Evolutionary conservation across 495 filamentous ascomycete species (phyloP).

Genomic region (Xylaria longipes): DNA sequence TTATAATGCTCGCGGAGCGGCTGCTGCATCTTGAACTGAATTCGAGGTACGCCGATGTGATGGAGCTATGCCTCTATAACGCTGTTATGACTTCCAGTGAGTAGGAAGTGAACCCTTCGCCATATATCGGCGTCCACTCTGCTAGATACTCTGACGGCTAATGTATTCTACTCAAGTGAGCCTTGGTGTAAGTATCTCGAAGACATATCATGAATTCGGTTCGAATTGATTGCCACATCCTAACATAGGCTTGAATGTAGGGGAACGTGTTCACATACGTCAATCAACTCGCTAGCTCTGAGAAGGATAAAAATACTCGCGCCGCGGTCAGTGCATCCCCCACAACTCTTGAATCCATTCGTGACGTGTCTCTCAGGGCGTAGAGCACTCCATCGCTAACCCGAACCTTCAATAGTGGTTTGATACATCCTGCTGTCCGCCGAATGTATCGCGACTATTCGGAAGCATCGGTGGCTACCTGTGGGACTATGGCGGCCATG

Average conservation of each 20-base stretch:
- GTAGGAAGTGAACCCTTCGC: not conserved
- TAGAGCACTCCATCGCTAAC: constrained; percentile 1
- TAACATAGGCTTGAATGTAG: constrained; percentile 22
- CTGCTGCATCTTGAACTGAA: constrained; percentile 59
- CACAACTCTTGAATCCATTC: not conserved
- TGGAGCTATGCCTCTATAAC: constrained; percentile 68
- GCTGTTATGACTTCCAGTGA: constrained; percentile 57
- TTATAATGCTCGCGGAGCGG: constrained; percentile 65
- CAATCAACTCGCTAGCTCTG: constrained; percentile 62
- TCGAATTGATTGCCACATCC: not conserved
- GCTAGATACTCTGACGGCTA: not conserved
- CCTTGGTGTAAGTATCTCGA: constrained; percentile 22
- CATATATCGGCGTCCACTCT: not conserved
- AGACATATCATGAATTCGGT: not conserved
- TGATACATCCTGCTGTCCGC: constrained; percentile 63
- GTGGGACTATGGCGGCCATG: constrained; percentile 49
- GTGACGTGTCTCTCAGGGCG: not conserved
- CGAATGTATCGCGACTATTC: constrained; percentile 55
- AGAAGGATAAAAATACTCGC: constrained; percentile 49
- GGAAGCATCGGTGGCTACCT: constrained; percentile 62
- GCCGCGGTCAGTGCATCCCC: constrained; percentile 30
- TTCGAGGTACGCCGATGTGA: constrained; percentile 60
- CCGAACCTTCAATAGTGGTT: constrained; percentile 52
- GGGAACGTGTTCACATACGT: constrained; percentile 63
- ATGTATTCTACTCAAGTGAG: constrained; percentile 19